Conservation (phyloP, 108 stramenopile genomes). For the Nannochloropsis gaditana region DNA sequence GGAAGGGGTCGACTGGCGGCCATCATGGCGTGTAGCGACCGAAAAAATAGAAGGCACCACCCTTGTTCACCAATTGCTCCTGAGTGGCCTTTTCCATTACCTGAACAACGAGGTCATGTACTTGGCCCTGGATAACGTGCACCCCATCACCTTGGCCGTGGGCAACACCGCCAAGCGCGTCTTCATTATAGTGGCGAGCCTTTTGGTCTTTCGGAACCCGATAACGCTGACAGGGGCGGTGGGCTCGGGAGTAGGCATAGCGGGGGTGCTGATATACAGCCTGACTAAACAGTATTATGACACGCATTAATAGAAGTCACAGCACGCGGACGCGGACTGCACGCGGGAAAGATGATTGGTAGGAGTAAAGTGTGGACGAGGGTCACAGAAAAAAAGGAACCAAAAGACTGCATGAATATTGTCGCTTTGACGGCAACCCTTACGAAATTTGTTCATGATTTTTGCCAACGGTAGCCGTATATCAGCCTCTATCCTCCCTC, state of each 20-base stretch:
- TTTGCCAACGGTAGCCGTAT: no score
- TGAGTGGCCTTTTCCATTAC: conserved; percentile 74
- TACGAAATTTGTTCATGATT: no score
- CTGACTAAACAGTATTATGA: conserved; percentile 18
- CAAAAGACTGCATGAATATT: no score
- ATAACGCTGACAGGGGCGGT: conserved; percentile 56
- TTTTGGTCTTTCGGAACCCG: conserved; percentile 79
- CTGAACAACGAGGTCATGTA: conserved; percentile 95
- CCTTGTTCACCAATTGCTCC: background rate
- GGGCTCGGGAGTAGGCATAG: conserved; percentile 22
- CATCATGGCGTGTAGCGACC: conserved; percentile 22
- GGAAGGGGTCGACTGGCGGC: conserved; percentile 58
- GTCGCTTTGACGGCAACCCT: no score
- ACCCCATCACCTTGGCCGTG: conserved; percentile 88
- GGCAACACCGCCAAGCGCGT: conserved; percentile 95
- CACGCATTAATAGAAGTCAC: background rate
- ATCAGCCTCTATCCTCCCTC: no score
- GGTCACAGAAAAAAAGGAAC: no score
- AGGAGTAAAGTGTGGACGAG: no score
- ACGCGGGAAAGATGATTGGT: no score
- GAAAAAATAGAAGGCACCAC: background rate
- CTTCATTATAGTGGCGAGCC: conserved; percentile 85
- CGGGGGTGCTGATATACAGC: background rate
- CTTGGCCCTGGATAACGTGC: conserved; percentile 72
- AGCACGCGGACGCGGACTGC: background rate